Percentiles rank a stretch among this genome's conserved stretches.
Conservation (phyloP, 1,139 yeast species). For the Blastobotrys proliferans region DNA sequence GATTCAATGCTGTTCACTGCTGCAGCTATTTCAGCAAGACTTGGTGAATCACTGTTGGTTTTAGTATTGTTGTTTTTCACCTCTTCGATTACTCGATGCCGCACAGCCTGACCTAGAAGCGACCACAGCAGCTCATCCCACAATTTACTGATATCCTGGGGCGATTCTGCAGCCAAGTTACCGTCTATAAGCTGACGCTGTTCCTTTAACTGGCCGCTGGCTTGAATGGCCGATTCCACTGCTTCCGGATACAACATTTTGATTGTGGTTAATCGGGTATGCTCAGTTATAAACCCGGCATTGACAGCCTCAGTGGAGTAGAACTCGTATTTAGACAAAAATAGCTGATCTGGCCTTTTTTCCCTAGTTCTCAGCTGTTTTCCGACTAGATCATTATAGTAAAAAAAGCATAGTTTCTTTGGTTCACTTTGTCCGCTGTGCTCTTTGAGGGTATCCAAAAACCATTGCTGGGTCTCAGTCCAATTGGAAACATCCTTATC, state of each 20-base stretch:
- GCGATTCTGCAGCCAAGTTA: no score
- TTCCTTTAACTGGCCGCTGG: neutral
- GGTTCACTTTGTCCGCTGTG: no score
- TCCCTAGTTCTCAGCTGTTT: no score
- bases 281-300: slow-evolving; percentile 2
- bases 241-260: neutral
- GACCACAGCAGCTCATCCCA: slow-evolving; percentile 5
- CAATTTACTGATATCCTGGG: neutral
- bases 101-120: no score
- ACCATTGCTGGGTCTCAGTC: neutral
- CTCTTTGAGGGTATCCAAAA: no score
- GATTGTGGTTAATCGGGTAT: slow-evolving; percentile 2
- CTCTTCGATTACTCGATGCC: no score
- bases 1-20: neutral
- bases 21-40: neutral
- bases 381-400: no score
- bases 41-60: no score
- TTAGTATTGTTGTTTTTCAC: no score
- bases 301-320: slow-evolving; percentile 8
- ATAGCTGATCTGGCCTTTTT: neutral
- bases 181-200: neutral
- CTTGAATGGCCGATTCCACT: neutral
- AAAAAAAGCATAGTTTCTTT: no score
- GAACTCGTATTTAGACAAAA: slow-evolving; percentile 7
- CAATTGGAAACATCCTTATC: neutral